Base-by-base conservation (phyloP, 2,329 filamentous ascomycete species). In the Trichoderma cornu-damae region DNA sequence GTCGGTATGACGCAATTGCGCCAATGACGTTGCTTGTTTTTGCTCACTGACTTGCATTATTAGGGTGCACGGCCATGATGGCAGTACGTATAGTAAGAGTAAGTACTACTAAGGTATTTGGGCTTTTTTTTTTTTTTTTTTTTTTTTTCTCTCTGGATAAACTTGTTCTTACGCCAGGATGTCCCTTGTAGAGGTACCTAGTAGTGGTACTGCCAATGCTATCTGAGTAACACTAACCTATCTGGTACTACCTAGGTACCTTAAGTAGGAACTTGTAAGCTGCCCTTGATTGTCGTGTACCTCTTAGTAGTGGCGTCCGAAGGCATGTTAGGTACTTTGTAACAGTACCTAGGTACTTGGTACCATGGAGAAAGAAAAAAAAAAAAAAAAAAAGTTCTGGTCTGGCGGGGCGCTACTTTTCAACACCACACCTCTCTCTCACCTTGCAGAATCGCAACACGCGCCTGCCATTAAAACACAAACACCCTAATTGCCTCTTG, bases 321-420 rank as follows among this genome's bases (percentile, higher is more conserved):
- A 20, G 9, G 12, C 24, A 18, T 32, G 8, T 46, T n/a, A 47
- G n/a, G 18, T 48, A 14, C 7, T 6, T 22, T 5, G 9, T 48
- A 18, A 16, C n/a, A 34, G 44, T 22, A 28, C 4, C 6, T 22
- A 22, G 8, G 44, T 48, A 24, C 30, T 34, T 22, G 2, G 28
- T 18, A 26, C 47, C 22, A 6, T 14, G 6, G 18, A n/a, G 26
- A 20, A 7, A 28, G 24, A 20, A 24, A 32, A 40, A 34, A 16
- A 50, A 50, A 38, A 28, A 50, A 47, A 47, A 52, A 52, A 44
- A 54, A 46, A 54, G 30, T 54, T 44, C n/a, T 24, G 40, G 30
- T 4, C 5, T n/a, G 40, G 51, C 51, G 51, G 42, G 51, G 51
- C 51, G 20, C 32, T 55, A 47, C 24, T 26, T 30, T 55, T 28